A percentile compares a stretch with the other conserved stretches of the same genome.
phyloP scores from a whole-genome alignment of 2,329 filamentous ascomycete species.

The Dendrostoma leiphaemia region DNA sequence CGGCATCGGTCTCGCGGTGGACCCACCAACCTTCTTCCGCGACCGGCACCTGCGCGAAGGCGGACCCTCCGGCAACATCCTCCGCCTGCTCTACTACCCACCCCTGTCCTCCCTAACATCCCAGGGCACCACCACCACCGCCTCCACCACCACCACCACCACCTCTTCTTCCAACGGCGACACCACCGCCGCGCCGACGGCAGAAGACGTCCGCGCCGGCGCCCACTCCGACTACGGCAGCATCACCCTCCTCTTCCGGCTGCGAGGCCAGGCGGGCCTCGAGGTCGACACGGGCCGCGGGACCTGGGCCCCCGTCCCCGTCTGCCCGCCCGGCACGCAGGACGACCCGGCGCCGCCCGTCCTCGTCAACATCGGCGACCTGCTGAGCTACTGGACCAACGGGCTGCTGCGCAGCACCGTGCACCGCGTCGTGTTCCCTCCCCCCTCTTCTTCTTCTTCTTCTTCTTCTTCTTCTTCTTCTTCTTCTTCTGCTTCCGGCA shows the following conservation, averaged over 20 bases:
- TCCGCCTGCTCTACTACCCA: constrained; percentile 74
- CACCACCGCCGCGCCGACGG: constrained; percentile 36
- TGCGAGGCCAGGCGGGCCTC: constrained; percentile 79
- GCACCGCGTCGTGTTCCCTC: constrained; percentile 77
- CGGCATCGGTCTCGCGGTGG: constrained; percentile 68
- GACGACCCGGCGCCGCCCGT: constrained; percentile 65
- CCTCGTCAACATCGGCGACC: constrained; percentile 72
- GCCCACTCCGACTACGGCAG: constrained; percentile 87
- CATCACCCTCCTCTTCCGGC: constrained; percentile 77
- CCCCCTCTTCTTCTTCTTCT: too few relatives aligned
- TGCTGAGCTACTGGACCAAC: constrained; percentile 84
- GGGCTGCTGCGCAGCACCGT: constrained; percentile 84
- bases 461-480: too few relatives aligned
- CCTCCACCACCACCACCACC: constrained; percentile 23
- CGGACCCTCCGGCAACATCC: constrained; percentile 54
- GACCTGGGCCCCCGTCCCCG: constrained; percentile 63
- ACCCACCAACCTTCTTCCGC: constrained; percentile 53
- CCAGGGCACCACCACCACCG: constrained; percentile 24
- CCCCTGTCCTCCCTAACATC: constrained; percentile 42
- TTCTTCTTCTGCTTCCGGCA: too few relatives aligned
- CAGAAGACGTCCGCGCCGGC: constrained; percentile 74
- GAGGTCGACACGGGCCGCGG: constrained; percentile 64
- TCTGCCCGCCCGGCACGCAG: constrained; percentile 56
- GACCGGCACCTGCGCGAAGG: constrained; percentile 44
- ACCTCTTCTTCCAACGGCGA: constrained; percentile 27